phyloP scores from a whole-genome alignment of 352 stramenopile genomes.

The Phytophthora ramorum region DNA sequence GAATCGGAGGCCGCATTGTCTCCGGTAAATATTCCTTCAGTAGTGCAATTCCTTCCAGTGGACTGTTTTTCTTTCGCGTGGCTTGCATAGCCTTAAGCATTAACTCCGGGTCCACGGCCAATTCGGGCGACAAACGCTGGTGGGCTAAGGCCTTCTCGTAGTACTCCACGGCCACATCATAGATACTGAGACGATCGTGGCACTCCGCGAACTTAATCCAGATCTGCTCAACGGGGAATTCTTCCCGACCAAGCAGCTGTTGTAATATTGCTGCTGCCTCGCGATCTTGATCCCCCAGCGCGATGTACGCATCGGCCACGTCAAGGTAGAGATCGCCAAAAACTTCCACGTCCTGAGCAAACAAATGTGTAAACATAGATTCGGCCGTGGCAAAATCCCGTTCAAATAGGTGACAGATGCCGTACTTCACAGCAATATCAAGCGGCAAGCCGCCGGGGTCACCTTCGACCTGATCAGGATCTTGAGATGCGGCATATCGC shows the following conservation, averaged over 20 bases:
- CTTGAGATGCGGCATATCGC: slow-evolving; percentile 67
- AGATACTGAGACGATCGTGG: slow-evolving; percentile 68
- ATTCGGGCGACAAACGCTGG: slow-evolving; percentile 53
- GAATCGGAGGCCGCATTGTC: slow-evolving; percentile 75
- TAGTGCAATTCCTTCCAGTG: slow-evolving; percentile 63
- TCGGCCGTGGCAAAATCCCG: slow-evolving; percentile 76
- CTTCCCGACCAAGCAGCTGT: slow-evolving; percentile 65
- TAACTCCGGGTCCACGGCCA: slow-evolving; percentile 66
- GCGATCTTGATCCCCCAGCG: slow-evolving; percentile 68
- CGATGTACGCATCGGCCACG: slow-evolving; percentile 85
- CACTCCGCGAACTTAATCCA: slow-evolving; percentile 84
- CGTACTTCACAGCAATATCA: slow-evolving; percentile 89
- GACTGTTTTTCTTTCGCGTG: slow-evolving; percentile 56
- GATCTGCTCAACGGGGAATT: slow-evolving; percentile 83
- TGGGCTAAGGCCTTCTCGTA: slow-evolving; percentile 78
- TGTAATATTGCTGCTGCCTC: slow-evolving; percentile 73
- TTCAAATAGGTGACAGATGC: slow-evolving; percentile 86
- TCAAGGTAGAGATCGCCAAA: slow-evolving; percentile 88
- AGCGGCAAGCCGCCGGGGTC: slow-evolving; percentile 74
- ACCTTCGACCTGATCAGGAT: slow-evolving; percentile 65
- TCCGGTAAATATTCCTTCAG: slow-evolving; percentile 67
- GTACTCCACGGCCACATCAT: slow-evolving; percentile 77
- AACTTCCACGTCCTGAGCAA: slow-evolving; percentile 83
- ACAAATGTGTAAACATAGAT: slow-evolving; percentile 86
- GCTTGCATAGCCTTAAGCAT: slow-evolving; percentile 76